Percentiles rank a stretch among this genome's conserved stretches.
phyloP scores from a whole-genome alignment of 2,329 filamentous ascomycete species.

The Diatrype stigma region DNA sequence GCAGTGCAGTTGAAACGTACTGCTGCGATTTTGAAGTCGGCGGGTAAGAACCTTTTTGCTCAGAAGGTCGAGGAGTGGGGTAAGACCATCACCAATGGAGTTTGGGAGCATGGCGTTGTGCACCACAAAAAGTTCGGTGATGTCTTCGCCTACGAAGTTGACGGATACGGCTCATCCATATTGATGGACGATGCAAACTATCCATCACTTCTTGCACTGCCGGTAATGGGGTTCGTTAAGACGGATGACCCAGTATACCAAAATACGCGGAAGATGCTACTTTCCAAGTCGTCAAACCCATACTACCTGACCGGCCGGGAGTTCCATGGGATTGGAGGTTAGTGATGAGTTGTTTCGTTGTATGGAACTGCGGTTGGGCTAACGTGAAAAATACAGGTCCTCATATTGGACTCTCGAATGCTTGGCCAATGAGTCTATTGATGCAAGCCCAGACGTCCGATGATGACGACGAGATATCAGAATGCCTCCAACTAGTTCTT shows the following conservation, averaged over 20 bases:
- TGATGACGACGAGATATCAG: slow-evolving; percentile 75
- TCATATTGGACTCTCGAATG: slow-evolving; percentile 78
- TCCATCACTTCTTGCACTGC: slow-evolving; percentile 73
- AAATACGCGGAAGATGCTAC: slow-evolving; percentile 77
- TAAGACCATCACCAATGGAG: slow-evolving; percentile 64
- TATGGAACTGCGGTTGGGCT: slow-evolving; percentile 1
- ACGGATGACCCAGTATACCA: slow-evolving; percentile 67
- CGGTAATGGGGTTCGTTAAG: slow-evolving; percentile 71
- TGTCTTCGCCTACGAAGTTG: slow-evolving; percentile 84
- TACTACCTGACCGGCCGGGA: slow-evolving; percentile 76
- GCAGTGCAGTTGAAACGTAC: slow-evolving; percentile 78
- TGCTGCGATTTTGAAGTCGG: slow-evolving; percentile 61
- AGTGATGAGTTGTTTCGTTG: slow-evolving; percentile 18
- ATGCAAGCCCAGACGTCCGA: slow-evolving; percentile 87
- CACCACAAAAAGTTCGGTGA: slow-evolving; percentile 69
- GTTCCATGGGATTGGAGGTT: slow-evolving; percentile 86
- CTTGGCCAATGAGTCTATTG: slow-evolving; percentile 95
- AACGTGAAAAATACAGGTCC: slow-evolving; percentile 37
- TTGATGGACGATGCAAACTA: slow-evolving; percentile 90
- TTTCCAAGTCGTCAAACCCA: slow-evolving; percentile 74
- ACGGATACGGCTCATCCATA: slow-evolving; percentile 77
- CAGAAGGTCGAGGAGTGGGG: slow-evolving; percentile 55
- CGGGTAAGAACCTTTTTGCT: slow-evolving; percentile 50
- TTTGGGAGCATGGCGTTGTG: slow-evolving; percentile 82
- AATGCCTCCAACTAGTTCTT: slow-evolving; percentile 70